Evolutionary conservation across 2,329 filamentous ascomycete species (phyloP), one percentile per base, ranked within the genome.

Genomic region (Sarocladiaceae sp.): DNA sequence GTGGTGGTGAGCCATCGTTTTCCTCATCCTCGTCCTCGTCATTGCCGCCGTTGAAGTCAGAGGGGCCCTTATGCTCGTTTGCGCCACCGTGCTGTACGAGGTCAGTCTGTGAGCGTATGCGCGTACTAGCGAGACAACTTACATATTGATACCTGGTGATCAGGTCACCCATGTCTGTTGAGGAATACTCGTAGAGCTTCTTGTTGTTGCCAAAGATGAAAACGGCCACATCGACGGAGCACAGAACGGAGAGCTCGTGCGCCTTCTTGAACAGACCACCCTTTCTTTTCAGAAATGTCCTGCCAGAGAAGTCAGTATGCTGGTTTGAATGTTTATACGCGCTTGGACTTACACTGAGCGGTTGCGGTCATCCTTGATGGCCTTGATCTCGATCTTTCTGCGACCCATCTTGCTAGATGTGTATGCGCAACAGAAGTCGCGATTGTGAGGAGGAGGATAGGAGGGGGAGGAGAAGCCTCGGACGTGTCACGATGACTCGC

Each of bases 381-480:
- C 90, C 76, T 97, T 97, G 79, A 99, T 97, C 78, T 97, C 94
- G 69, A 99, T 99, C 84, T 99, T 99, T 81, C 94, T 86, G 72
- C 94, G 87, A 71, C 94, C 94, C 94, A 99, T 99, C 50, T 44
- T 66, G 59, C 40, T 49, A 53, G 22, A 3, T 37, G 25, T 25
- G 17, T 36, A 17, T 33, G 20, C 29, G 29, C 47, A 11, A 33
- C 4, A 22, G 6, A 10, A 25, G 28, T 37, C 47, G 18, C 47
- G 31, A 5, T 31, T 25, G 20, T 50, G 28, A 50, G 13, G 31
- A n/a, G 7, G 33, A 11, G 18, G 10, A 18, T 8, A 23, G n/a
- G 47, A 13, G 6, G 23, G n/a, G 17, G 15, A 25, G 5, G 18
- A 5, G 17, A 26, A 37, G 31, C 44, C 44, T 44, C 23, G 10